These are phyloP conservation scores for Castanospermum australe DNA, from an alignment of 306 rosid genomes.

Conservation along the genomic window DNA sequence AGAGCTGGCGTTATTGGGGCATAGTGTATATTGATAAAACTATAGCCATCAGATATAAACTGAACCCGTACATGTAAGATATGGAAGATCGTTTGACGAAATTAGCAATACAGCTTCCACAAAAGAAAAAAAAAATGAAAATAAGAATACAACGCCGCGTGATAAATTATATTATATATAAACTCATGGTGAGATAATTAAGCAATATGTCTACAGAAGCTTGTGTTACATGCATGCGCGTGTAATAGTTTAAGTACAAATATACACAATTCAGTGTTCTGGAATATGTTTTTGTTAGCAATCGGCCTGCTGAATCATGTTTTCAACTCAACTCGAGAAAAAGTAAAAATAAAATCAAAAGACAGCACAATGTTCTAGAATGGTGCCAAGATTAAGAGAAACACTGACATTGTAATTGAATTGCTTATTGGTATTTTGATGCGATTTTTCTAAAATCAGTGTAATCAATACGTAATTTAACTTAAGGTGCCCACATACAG, in stretches of 20 bases:
- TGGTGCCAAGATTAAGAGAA: background rate
- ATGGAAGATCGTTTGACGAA: constrained; percentile 15
- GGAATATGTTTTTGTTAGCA: background rate
- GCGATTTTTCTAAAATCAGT: background rate
- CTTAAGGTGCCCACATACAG: background rate
- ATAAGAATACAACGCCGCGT: constrained; percentile 11
- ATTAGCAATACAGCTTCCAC: background rate
- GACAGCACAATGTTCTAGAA: background rate
- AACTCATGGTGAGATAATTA: background rate
- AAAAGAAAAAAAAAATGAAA: background rate
- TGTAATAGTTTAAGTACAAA: constrained; percentile 7
- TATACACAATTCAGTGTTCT: background rate
- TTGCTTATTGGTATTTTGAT: too few relatives aligned
- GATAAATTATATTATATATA: background rate
- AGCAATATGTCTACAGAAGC: background rate
- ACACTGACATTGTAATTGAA: too few relatives aligned
- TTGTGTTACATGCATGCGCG: background rate
- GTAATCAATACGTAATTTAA: background rate
- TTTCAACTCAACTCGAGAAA: background rate
- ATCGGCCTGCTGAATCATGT: background rate
- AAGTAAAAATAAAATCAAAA: background rate
- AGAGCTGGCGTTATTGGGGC: constrained; percentile 8
- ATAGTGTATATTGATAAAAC: background rate
- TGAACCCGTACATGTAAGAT: background rate
- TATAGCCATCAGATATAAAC: background rate